Percentiles rank a stretch among this genome's conserved stretches.
These are phyloP conservation scores for Salix purpurea DNA, from an alignment of 345 rosid species.

Conservation along the genomic window DNA sequence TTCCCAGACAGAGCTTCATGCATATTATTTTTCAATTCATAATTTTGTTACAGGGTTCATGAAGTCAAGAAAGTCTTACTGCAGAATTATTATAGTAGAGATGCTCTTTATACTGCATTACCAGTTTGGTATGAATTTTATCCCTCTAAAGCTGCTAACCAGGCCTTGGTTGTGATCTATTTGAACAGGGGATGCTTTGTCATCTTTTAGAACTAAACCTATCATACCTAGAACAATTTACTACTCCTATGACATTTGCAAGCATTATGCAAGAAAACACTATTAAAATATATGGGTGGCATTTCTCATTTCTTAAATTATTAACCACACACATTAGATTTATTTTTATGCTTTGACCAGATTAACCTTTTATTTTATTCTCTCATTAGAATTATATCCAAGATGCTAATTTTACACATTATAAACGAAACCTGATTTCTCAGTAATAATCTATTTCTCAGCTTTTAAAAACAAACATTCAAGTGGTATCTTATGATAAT, in stretches of 20 bases:
- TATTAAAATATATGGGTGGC: background rate
- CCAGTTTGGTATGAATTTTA: constrained; percentile 92
- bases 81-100: constrained; percentile 78
- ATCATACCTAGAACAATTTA: background rate
- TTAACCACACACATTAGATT: too few species aligned
- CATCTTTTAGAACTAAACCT: constrained; percentile 42
- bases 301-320: too few species aligned
- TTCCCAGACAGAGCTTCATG: too few species aligned
- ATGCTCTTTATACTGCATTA: constrained; percentile 83
- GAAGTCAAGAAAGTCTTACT: constrained; percentile 75
- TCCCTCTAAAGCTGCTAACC: constrained; percentile 86
- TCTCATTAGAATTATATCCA: too few species aligned
- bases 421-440: too few species aligned
- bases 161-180: constrained; percentile 53
- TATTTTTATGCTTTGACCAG: too few species aligned
- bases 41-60: constrained; percentile 53
- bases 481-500: too few species aligned
- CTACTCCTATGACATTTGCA: background rate
- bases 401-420: too few species aligned
- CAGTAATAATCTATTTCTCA: too few species aligned
- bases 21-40: too few species aligned
- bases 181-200: constrained; percentile 70
- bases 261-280: background rate
- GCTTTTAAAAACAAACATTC: too few species aligned
- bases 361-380: too few species aligned